A percentile compares a stretch with the other conserved stretches of the same genome.
phyloP scores from a whole-genome alignment of 177 flowering plant species.

The Telopea speciosissima region DNA sequence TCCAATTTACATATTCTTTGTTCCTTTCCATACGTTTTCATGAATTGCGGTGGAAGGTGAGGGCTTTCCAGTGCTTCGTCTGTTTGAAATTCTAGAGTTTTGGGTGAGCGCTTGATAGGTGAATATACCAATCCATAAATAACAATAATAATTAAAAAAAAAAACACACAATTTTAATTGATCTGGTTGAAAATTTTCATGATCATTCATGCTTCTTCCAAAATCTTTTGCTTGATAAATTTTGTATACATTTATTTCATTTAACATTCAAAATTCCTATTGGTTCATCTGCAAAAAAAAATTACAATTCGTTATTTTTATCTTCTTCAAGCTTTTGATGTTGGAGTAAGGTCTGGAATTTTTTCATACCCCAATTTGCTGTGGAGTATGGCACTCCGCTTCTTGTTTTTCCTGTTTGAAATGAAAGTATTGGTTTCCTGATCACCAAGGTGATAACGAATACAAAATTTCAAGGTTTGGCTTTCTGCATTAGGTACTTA shows the following conservation, averaged over 20 bases:
- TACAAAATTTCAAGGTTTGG: neutral
- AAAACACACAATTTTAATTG: too few relatives aligned
- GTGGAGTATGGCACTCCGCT: neutral
- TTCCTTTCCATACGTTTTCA: neutral
- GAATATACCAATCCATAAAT: too few relatives aligned
- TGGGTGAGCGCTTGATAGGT: too few relatives aligned
- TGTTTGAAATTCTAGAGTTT: too few relatives aligned
- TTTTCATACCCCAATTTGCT: neutral
- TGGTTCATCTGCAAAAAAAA: too few relatives aligned
- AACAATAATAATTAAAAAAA: too few relatives aligned
- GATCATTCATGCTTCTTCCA: neutral
- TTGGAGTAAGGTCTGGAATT: neutral
- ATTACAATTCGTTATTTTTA: too few relatives aligned
- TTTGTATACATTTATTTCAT: neutral
- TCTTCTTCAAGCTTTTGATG: neutral
- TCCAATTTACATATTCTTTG: too few relatives aligned
- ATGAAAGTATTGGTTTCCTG: neutral
- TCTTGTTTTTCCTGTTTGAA: neutral
- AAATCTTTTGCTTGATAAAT: neutral
- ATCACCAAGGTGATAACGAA: neutral
- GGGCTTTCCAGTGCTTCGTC: neutral
- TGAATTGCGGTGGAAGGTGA: neutral
- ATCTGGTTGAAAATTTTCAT: neutral
- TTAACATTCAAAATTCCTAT: neutral
- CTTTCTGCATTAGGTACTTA: neutral